Evolutionary conservation across 768 basidiomycete species (phyloP), one percentile per base, ranked within the genome.

Genomic region (Leccinum barrowsii): DNA sequence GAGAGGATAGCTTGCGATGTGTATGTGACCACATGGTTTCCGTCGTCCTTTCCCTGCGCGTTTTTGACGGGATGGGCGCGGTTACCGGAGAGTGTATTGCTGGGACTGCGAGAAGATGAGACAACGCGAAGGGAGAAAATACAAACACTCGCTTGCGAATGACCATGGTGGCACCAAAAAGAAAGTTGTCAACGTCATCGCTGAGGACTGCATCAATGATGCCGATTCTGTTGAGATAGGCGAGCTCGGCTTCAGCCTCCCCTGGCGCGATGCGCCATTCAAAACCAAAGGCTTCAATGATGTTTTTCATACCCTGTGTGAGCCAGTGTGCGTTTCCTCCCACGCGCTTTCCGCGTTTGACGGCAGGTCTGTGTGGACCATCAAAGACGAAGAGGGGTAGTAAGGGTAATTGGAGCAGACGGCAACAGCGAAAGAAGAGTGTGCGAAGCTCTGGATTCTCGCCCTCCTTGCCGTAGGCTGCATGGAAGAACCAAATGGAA

Each of bases 201-300:
- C 94, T 91, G 47, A 95, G 78, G 24, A 97, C 83, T 0, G 87
- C 92, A 68, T 98, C 95, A 56, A 98, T 89, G 54, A 89, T 71
- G 3, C 92, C 92, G 46, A 86, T 82, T 4, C 81, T 77, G 65
- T 93, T 94, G 54, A 98, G 78, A 61, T 90, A 87, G 0, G 94
- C 94, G 2, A 98, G 78, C 67, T 96, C 94, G 0, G 94, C 94
- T 71, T 98, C 95, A 0, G 95, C 95, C 73, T 97, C 95, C 17
- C 92, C 94, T 6, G 94, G 94, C 15, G 93, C 94, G 70, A 80
- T 83, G 63, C 84, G 77, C 85, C 86, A 89, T 66, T 90, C 87
- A 63, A 26, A 90, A 1, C 90, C 89, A 72, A 90, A 90, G 0
- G 88, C 85, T 48, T 88, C 84, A 2, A 90, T 85, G 49, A 91